Base-by-base conservation (phyloP, 106 monocot genomes). In the Acanthochlamys bracteata region DNA sequence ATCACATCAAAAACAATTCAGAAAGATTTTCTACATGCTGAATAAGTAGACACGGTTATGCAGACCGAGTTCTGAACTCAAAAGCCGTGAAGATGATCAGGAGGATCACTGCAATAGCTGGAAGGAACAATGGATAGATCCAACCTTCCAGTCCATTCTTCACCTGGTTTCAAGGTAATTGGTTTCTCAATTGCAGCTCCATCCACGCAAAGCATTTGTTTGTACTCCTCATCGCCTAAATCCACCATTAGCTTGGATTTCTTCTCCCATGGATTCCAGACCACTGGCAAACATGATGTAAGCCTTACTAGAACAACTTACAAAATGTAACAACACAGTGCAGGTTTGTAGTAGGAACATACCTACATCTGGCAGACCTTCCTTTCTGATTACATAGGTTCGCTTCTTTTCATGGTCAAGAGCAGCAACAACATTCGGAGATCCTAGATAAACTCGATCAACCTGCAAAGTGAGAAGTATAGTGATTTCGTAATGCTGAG, bases 261-360 rank as follows among this genome's bases (percentile, higher is more conserved):
- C 82, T 82, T 94, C 69, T 94, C 94, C 94, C 94, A 94, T 39
- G 94, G 94, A 68, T 94, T 94, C 89, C 89, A 94, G 9, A 94
- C 90, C 25, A 86, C 94, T 94, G 68, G 25, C 59, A 40, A 4
- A 22, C n/a, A 55, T 49, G 9, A 49, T 14, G 17, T 1, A 49
- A 49, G 49, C 15, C 49, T 14, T 49, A 12, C 2, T 49, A 49
- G 10, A 33, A 33, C 1, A 33, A 33, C 1, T 33, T 33, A 33
- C n/a, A n/a, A n/a, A n/a, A n/a, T n/a, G n/a, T 49, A 12, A 49
- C 10, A 49, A 49, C 10, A 49, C 15, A 49, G 49, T 17, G 17
- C 49, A 49, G 49, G 2, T 49, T 49, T 49, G 49, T 4, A 49
- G 33, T 33, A 33, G 45, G 9, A 39, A 57, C 72, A 64, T 81